phyloP scores from a whole-genome alignment of 495 filamentous ascomycete genomes.

The Tuber indicum region DNA sequence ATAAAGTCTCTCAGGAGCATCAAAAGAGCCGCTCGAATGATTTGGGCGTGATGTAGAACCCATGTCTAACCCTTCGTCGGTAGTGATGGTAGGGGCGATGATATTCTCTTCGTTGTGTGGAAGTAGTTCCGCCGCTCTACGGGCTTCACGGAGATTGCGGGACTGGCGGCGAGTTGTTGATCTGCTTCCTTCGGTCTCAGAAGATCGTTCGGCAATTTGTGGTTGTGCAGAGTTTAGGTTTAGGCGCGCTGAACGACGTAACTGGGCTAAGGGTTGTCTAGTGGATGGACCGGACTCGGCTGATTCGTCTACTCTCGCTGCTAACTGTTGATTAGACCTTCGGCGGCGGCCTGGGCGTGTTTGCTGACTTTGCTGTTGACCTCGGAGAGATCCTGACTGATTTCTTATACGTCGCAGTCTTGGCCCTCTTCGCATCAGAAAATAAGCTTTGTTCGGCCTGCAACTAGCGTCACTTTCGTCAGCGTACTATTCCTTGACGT shows the following conservation, averaged over 20 bases:
- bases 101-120: constrained; percentile 4
- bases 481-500: constrained; percentile 33
- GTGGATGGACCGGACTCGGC: constrained; percentile 15
- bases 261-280: constrained; percentile 19
- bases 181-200: constrained; percentile 32
- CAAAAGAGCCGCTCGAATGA: constrained; percentile 21
- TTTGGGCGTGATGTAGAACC: constrained; percentile 23
- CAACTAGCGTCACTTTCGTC: constrained; percentile 35
- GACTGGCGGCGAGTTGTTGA: constrained; percentile 22
- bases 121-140: constrained; percentile 15
- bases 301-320: constrained; percentile 17
- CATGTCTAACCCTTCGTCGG: constrained; percentile 27
- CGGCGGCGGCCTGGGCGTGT: constrained; percentile 30
- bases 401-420: constrained; percentile 37
- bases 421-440: constrained; percentile 39
- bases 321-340: constrained; percentile 19
- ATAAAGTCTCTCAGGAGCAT: constrained; percentile 31
- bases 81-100: constrained; percentile 10
- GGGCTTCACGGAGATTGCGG: constrained; percentile 29
- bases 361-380: constrained; percentile 35
- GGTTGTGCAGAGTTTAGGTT: constrained; percentile 21
- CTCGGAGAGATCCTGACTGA: constrained; percentile 33
- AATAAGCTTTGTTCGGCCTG: constrained; percentile 31
- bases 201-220: constrained; percentile 22
- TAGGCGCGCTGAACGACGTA: constrained; percentile 37